Evolutionary conservation across 768 basidiomycete genomes (phyloP).

Genomic region (Boletellus ananiceps): DNA sequence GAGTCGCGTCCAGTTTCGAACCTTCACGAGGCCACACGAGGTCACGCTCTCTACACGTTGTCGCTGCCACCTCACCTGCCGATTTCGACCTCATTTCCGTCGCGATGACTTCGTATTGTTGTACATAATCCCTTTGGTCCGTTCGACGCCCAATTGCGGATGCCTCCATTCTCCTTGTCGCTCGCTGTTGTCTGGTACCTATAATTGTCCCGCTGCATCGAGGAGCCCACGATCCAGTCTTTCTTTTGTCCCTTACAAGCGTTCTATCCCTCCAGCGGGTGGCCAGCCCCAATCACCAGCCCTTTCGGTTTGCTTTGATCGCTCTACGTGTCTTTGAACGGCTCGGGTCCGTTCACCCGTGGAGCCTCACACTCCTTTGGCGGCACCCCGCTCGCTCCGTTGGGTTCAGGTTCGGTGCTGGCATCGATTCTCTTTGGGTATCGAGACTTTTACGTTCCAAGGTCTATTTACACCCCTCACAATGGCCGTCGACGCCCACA

Average conservation of each 20-base stretch:
- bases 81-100: conserved; percentile 22
- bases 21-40: not conserved
- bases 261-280: not conserved
- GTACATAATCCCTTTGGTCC: conserved; percentile 8
- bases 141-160: conserved; percentile 4
- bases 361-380: conserved; percentile 15
- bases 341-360: conserved; percentile 6
- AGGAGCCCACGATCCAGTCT: conserved; percentile 16
- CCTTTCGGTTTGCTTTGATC: not conserved
- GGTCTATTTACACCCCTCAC: not conserved
- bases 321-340: conserved; percentile 4
- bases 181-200: conserved; percentile 2
- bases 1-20: not conserved
- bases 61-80: not conserved
- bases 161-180: conserved; percentile 6
- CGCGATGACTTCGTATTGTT: not conserved
- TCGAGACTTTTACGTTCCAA: not conserved
- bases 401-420: not conserved
- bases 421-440: not conserved
- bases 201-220: conserved; percentile 9
- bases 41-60: conserved; percentile 21
- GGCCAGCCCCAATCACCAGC: not conserved
- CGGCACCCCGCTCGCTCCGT: not conserved
- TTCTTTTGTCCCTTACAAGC: conserved; percentile 8
- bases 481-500: conserved; percentile 12